phyloP scores from a whole-genome alignment of 2,329 filamentous ascomycete genomes.

The Cladosporium sp. region DNA sequence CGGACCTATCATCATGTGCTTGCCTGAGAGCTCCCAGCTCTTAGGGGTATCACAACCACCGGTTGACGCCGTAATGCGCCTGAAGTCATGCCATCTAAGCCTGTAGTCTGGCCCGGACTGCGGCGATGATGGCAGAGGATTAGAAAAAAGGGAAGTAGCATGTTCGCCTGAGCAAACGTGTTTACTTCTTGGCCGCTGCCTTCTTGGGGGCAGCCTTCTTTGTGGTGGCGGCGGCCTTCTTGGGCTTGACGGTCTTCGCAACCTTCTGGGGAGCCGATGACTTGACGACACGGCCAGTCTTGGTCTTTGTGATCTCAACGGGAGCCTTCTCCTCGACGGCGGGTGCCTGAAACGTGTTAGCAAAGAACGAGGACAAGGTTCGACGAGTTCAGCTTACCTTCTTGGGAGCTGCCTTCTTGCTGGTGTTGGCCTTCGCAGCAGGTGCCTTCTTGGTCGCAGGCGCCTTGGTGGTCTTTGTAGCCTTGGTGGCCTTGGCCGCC shows the following conservation, averaged over 20 bases:
- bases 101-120: background rate
- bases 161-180: background rate
- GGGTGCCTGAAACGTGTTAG: conserved; percentile 52
- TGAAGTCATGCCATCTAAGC: conserved; percentile 6
- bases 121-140: conserved; percentile 5
- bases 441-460: conserved; percentile 46
- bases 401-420: conserved; percentile 21
- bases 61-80: conserved; percentile 15
- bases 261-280: conserved; percentile 51
- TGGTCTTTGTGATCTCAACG: conserved; percentile 74
- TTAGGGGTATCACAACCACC: conserved; percentile 15
- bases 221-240: conserved; percentile 16
- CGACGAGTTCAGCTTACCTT: conserved; percentile 26
- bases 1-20: conserved; percentile 9
- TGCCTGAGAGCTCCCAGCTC: conserved; percentile 15
- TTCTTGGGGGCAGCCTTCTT: conserved; percentile 22
- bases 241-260: conserved; percentile 16
- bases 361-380: background rate
- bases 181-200: conserved; percentile 20
- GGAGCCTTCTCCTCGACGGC: conserved; percentile 67
- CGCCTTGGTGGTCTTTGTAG: conserved; percentile 32
- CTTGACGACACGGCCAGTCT: conserved; percentile 83
- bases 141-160: conserved; percentile 4
- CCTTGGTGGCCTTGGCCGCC: conserved; percentile 36
- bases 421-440: conserved; percentile 25